Conservation (phyloP, 1,139 yeast genomes). For the Hanseniaspora sp. region DNA sequence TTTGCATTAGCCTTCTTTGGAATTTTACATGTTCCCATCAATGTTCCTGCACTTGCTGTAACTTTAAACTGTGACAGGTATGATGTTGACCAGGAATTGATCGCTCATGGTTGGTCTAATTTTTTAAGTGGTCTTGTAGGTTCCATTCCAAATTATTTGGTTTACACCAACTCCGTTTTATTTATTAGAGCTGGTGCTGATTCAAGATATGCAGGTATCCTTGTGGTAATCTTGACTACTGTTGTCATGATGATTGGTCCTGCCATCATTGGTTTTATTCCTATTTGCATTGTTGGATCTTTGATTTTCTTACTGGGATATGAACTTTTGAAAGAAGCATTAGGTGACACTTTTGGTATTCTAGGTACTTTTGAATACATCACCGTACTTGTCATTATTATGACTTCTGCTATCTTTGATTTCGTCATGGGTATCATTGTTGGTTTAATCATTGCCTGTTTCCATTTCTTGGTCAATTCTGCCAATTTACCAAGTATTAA, state of each 20-base stretch:
- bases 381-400: constrained; percentile 72
- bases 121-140: constrained; percentile 74
- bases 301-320: constrained; percentile 81
- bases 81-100: constrained; percentile 83
- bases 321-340: constrained; percentile 75
- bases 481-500: constrained; percentile 73
- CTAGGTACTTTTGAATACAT: constrained; percentile 66
- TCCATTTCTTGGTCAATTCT: constrained; percentile 83
- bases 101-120: constrained; percentile 93
- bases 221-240: constrained; percentile 73
- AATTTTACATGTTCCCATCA: constrained; percentile 88
- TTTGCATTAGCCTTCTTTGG: constrained; percentile 92
- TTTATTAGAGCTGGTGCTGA: constrained; percentile 94
- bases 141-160: constrained; percentile 84
- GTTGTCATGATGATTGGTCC: constrained; percentile 83
- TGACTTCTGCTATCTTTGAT: constrained; percentile 92
- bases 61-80: constrained; percentile 70
- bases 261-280: constrained; percentile 81
- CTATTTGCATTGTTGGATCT: constrained; percentile 90
- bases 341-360: constrained; percentile 73
- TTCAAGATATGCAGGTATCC: constrained; percentile 71
- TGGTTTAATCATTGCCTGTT: constrained; percentile 83
- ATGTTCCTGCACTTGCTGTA: constrained; percentile 92
- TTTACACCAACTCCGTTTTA: constrained; percentile 82
- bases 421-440: constrained; percentile 86